These are phyloP conservation scores for Aspergillus bridgeri DNA, from an alignment of 495 filamentous ascomycete genomes.

Conservation along the genomic window DNA sequence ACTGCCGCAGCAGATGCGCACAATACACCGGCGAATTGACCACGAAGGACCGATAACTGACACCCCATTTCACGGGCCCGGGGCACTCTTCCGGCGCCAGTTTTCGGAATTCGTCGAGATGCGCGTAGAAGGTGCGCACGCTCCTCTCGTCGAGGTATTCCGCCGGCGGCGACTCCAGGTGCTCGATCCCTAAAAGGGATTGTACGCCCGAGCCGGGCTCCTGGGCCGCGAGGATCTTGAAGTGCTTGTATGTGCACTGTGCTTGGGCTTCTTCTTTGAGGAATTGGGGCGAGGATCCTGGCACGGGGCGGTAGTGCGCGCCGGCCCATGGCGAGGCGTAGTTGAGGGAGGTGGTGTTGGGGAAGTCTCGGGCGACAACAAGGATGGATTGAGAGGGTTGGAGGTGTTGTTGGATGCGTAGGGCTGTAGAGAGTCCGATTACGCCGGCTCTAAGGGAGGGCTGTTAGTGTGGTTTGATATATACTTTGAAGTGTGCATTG, in stretches of 20 bases:
- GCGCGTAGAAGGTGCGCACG: slow-evolving; percentile 25
- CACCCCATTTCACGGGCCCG: slow-evolving; percentile 49
- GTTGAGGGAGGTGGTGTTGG: slow-evolving; percentile 51
- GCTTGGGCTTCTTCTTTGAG: slow-evolving; percentile 49
- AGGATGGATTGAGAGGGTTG: slow-evolving; percentile 39
- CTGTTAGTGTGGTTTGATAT: slow-evolving; percentile 14
- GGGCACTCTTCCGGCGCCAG: slow-evolving; percentile 41
- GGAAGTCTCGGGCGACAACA: slow-evolving; percentile 56
- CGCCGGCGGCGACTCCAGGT: slow-evolving; percentile 50
- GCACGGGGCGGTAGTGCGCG: slow-evolving; percentile 57
- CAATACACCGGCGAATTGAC: slow-evolving; percentile 63
- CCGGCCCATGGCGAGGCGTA: slow-evolving; percentile 66
- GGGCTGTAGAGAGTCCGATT: slow-evolving; percentile 53
- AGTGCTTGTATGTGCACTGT: slow-evolving; percentile 46
- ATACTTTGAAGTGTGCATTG: not conserved
- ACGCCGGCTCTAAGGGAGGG: slow-evolving; percentile 49
- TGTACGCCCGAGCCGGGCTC: slow-evolving; percentile 52
- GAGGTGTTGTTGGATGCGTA: slow-evolving; percentile 45
- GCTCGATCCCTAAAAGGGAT: slow-evolving; percentile 53
- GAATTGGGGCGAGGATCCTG: slow-evolving; percentile 38
- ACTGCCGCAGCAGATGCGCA: slow-evolving; percentile 49
- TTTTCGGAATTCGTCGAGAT: slow-evolving; percentile 44
- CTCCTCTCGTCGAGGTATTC: slow-evolving; percentile 38
- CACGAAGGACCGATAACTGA: slow-evolving; percentile 54
- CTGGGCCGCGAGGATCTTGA: slow-evolving; percentile 37